Evolutionary conservation across 768 basidiomycete species (phyloP), one percentile per base, ranked within the genome.

Genomic region (Tylopilus sp.): DNA sequence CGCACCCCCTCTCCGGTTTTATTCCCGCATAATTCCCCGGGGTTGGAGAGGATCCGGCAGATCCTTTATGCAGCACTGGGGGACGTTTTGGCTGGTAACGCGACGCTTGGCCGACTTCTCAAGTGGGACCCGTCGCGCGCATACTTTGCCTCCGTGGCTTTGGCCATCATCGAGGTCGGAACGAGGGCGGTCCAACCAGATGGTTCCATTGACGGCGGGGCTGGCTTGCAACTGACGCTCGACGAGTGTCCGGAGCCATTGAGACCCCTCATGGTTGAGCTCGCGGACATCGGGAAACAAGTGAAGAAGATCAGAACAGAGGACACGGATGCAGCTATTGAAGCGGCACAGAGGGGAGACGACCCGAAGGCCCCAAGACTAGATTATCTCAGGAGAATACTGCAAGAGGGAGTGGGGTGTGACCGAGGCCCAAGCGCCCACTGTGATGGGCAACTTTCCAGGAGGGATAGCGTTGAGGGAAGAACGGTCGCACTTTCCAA

Each of bases 21-120:
- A 37, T 66, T 70, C 38, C 60, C 65, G 17, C 57, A 60, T 13
- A 37, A 63, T 29, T 68, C 72, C 40, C 78, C 79, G 0, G 85
- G 83, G 0, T 86, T 93, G 57, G 81, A 84, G 52, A 76, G 87
- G 63, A 92, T 94, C 54, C 86, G 92, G 25, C 90, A 94, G 69
- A 92, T 91, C 0, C 78, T 94, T 17, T 94, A 92, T 67, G 89
- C 91, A 0, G 81, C 88, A 3, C 76, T 93, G 4, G 89, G 78
- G 0, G 88, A 89, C 56, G 82, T 79, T 1, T 76, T 92, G 41
- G 78, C 83, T 45, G 72, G 73, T 5, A 78, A 75, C 13, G 76
- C 79, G 0, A 72, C 77, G 3, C 77, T 93, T 7, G 79, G 79
- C 3, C 52, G 61, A 0, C 76, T 87, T 11, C 78, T 92, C 51